phyloP scores from a whole-genome alignment of 2,329 filamentous ascomycete genomes.

The Magnaporthiopsis poae region DNA sequence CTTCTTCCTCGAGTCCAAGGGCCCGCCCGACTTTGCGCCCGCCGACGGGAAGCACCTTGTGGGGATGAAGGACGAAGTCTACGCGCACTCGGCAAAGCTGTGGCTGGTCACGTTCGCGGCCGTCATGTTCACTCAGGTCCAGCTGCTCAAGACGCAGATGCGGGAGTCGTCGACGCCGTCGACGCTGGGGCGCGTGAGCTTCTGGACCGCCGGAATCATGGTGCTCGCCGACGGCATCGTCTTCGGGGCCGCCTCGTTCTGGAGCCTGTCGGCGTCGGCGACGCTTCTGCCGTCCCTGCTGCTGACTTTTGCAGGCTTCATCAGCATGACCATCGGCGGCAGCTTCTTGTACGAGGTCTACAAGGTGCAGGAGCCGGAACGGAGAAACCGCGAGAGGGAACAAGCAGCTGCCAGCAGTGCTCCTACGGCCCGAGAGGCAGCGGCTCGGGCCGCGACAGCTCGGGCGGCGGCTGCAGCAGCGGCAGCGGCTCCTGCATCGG shows the following conservation, averaged over 20 bases:
- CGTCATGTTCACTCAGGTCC: slow-evolving; percentile 51
- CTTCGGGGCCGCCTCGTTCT: slow-evolving; percentile 46
- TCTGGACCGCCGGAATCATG: slow-evolving; percentile 53
- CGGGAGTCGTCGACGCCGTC: slow-evolving; percentile 58
- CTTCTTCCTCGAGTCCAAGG: slow-evolving; percentile 56
- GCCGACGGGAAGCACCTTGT: slow-evolving; percentile 42
- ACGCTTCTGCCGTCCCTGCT: slow-evolving; percentile 49
- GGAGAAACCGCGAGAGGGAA: slow-evolving; percentile 32
- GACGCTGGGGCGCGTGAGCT: slow-evolving; percentile 56
- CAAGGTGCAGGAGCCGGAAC: slow-evolving; percentile 50
- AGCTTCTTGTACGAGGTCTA: slow-evolving; percentile 52
- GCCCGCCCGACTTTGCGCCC: slow-evolving; percentile 45
- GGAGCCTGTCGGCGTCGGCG: slow-evolving; percentile 45
- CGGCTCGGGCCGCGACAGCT: slow-evolving; percentile 9
- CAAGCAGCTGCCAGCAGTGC: slow-evolving; percentile 17
- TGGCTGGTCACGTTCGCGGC: slow-evolving; percentile 48
- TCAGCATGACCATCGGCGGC: slow-evolving; percentile 48
- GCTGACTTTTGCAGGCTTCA: slow-evolving; percentile 41
- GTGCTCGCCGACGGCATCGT: slow-evolving; percentile 52
- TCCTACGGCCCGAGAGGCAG: slow-evolving; percentile 11
- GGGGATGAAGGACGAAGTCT: slow-evolving; percentile 52
- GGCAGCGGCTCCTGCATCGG: slow-evolving; percentile 11
- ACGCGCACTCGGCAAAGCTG: slow-evolving; percentile 45
- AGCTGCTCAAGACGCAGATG: slow-evolving; percentile 54
- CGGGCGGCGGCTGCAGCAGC: slow-evolving; percentile 14